These are phyloP conservation scores for Hevea brasiliensis DNA, from an alignment of 345 rosid species.

Conservation along the genomic window DNA sequence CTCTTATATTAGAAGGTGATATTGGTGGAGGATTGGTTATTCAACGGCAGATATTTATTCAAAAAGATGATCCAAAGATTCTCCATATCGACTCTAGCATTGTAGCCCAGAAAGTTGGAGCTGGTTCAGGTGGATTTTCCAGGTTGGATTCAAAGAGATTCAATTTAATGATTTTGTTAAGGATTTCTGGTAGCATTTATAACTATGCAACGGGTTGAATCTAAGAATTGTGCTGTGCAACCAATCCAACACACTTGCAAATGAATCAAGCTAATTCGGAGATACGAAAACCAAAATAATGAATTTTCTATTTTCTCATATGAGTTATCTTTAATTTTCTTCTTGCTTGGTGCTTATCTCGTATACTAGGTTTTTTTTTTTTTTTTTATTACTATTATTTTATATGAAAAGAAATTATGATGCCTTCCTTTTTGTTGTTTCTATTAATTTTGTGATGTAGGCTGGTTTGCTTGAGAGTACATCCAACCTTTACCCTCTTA, in stretches of 20 bases:
- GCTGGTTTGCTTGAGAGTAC: constrained; percentile 85
- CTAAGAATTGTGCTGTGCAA: neutral
- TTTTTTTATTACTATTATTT: neutral
- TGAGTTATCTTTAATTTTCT: neutral
- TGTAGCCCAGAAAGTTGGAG: constrained; percentile 72
- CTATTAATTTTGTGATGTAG: constrained; percentile 35
- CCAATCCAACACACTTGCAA: too few relatives aligned
- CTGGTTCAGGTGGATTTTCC: constrained; percentile 94
- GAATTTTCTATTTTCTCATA: neutral
- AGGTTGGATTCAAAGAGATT: constrained; percentile 44
- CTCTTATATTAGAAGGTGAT: constrained; percentile 65
- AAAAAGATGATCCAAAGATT: constrained; percentile 44
- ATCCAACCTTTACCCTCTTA: constrained; percentile 68
- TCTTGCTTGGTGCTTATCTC: constrained; percentile 1
- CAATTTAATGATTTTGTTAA: neutral
- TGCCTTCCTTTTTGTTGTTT: neutral
- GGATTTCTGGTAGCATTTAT: neutral
- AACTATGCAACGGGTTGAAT: neutral
- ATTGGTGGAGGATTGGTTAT: constrained; percentile 80
- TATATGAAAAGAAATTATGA: neutral
- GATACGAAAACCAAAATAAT: neutral
- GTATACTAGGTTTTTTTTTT: neutral
- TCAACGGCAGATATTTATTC: constrained; percentile 51
- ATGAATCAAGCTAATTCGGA: too few relatives aligned
- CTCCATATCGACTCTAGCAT: constrained; percentile 62